Base-by-base conservation (phyloP, 1,284 basidiomycete species). In the Ganoderma sinense region DNA sequence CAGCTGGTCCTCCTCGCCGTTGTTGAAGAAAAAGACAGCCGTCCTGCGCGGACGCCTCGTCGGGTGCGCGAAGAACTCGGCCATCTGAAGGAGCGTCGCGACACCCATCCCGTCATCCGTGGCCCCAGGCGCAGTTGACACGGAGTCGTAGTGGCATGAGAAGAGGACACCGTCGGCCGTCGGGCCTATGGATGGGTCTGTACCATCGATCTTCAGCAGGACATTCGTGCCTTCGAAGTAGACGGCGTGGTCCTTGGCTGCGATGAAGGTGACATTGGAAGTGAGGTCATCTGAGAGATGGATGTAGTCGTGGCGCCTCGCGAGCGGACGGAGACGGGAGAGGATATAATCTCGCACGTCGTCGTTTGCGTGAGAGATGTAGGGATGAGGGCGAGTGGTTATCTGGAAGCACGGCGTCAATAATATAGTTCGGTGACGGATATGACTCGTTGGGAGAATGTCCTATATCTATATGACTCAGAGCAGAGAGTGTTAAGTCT, bases 141-240 rank as follows among this genome's bases (percentile, higher is more conserved):
- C 92, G 0, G 92, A 93, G 79, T 94, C 93, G 77, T 89, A 93
- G 75, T 95, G 94, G 2, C 92, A 92, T 0, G 92, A 94, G 70
- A 95, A 90, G n/a, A 95, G 79, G 3, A 92, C 88, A 0, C 87
- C 89, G 33, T 86, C 81, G 13, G 76, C 71, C 14, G 83, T 58
- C 16, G 66, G 48, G 11, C 67, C 61, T 2, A 70, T 66, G 2
- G 62, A 64, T 8, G 62, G 55, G 16, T 87, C 82, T 0, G 84
- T 84, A 5, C 93, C 93, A 62, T 90, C 87, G 18, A 93, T 83
- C 75, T 89, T 92, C 66, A 93, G 88, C 2, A 94, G 81, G 43
- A 94, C 82, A 74, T 94, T 94, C 36, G 83, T 89, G 11, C 91
- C 90, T 78, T 94, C 91, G 73, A 92, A 93, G 75, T 94, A 93